Evolutionary conservation across 495 filamentous ascomycete species (phyloP).

Genomic region (Annulohypoxylon bovei): DNA sequence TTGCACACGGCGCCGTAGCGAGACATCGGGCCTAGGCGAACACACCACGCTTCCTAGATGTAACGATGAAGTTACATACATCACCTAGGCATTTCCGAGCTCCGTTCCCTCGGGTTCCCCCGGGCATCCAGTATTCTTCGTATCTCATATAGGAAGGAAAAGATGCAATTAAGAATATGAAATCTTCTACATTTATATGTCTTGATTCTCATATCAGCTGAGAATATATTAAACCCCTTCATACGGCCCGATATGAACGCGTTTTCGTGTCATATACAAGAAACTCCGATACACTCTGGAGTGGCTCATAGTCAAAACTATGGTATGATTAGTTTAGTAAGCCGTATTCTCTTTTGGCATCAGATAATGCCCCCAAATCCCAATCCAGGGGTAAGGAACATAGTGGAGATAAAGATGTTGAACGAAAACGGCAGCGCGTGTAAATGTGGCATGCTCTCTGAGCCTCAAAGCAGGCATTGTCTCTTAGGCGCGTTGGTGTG

Average conservation of each 20-base stretch:
- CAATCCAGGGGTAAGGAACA: not conserved
- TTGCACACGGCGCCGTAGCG: not conserved
- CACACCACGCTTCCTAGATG: not conserved
- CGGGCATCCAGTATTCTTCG: not conserved
- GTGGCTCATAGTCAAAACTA: not conserved
- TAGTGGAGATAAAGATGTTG: no score
- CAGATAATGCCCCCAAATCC: not conserved
- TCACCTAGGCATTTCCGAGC: conserved; percentile 1
- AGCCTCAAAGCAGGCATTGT: not conserved
- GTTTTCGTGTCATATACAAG: not conserved
- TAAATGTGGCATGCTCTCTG: not conserved
- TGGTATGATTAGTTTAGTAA: not conserved
- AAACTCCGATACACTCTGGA: not conserved
- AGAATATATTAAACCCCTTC: not conserved
- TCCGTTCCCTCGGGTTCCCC: not conserved
- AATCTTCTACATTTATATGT: not conserved
- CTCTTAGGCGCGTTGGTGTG: not conserved
- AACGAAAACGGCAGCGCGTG: not conserved
- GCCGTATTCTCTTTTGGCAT: not conserved
- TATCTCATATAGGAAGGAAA: not conserved
- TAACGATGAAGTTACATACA: not conserved
- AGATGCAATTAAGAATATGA: not conserved
- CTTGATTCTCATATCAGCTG: not conserved
- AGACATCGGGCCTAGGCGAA: not conserved
- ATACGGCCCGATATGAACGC: not conserved